Percentiles rank a stretch among this genome's conserved stretches.
These are phyloP conservation scores for Sarocladiaceae sp. DNA, from an alignment of 2,329 filamentous ascomycete species.

Conservation along the genomic window DNA sequence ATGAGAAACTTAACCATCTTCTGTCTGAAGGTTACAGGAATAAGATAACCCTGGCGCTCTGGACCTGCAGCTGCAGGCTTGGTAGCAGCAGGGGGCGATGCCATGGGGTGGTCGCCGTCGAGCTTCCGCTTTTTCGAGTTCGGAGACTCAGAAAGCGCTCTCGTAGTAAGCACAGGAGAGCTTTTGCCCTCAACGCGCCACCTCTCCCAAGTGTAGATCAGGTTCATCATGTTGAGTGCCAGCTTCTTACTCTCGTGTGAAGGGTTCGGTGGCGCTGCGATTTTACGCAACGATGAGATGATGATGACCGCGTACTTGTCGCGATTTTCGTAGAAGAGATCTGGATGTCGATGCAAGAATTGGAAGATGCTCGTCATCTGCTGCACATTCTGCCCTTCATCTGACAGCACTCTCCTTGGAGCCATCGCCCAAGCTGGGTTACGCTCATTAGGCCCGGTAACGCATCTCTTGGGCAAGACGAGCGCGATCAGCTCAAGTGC, in stretches of 20 bases:
- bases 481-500: conserved; percentile 93
- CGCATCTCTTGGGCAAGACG: conserved; percentile 79
- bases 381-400: conserved; percentile 90
- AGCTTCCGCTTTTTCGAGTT: conserved; percentile 68
- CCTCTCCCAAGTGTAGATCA: conserved; percentile 92
- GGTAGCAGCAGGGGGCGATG: neutral
- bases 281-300: conserved; percentile 81
- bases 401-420: conserved; percentile 82
- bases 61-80: neutral
- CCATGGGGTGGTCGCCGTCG: conserved; percentile 40
- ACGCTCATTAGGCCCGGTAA: conserved; percentile 58
- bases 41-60: conserved; percentile 60
- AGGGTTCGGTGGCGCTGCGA: conserved; percentile 74
- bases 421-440: conserved; percentile 85
- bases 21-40: conserved; percentile 60
- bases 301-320: conserved; percentile 88
- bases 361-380: conserved; percentile 97
- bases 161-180: conserved; percentile 17
- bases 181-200: conserved; percentile 61
- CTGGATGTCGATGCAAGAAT: conserved; percentile 86
- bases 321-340: conserved; percentile 89
- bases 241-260: conserved; percentile 90
- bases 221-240: conserved; percentile 79
- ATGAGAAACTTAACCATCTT: conserved; percentile 93
- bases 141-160: conserved; percentile 59